phyloP scores from a whole-genome alignment of 2,329 filamentous ascomycete species.

The Nemania bipapillata region DNA sequence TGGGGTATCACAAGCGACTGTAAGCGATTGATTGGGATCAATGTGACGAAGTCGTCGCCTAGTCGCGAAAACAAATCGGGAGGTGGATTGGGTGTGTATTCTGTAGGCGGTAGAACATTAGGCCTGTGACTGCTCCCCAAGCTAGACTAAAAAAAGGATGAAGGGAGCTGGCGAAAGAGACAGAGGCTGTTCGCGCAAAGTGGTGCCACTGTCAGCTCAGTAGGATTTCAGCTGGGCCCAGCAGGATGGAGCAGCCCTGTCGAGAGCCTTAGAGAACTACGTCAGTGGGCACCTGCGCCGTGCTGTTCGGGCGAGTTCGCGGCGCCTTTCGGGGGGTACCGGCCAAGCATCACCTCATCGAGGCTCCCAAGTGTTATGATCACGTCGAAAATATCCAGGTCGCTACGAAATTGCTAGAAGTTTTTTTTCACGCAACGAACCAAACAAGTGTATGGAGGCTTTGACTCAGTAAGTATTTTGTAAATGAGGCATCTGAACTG shows the following conservation, averaged over 20 bases:
- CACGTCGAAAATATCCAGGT: conserved; percentile 14
- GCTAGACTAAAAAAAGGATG: neutral
- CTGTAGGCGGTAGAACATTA: conserved; percentile 26
- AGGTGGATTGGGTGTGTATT: neutral
- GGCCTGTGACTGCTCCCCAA: neutral
- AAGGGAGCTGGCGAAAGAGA: neutral
- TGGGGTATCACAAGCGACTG: neutral
- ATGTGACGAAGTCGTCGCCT: neutral
- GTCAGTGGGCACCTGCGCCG: conserved; percentile 1
- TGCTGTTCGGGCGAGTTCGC: neutral
- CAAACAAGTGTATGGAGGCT: neutral
- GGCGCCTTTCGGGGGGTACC: conserved; percentile 27
- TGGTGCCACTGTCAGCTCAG: conserved; percentile 39
- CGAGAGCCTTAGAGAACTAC: neutral
- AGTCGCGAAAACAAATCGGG: conserved; percentile 29
- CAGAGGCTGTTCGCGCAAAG: conserved; percentile 13
- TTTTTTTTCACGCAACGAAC: neutral
- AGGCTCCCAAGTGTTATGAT: conserved; percentile 31
- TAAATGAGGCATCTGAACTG: neutral
- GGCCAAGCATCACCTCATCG: conserved; percentile 34
- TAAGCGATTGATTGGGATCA: neutral
- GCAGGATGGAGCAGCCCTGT: conserved; percentile 18
- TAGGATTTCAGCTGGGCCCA: conserved; percentile 33
- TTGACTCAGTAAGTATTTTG: too few relatives aligned
- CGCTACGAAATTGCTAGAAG: conserved; percentile 21